phyloP scores from a whole-genome alignment of 805 yeast species.

The Isabelozyma heimii region DNA sequence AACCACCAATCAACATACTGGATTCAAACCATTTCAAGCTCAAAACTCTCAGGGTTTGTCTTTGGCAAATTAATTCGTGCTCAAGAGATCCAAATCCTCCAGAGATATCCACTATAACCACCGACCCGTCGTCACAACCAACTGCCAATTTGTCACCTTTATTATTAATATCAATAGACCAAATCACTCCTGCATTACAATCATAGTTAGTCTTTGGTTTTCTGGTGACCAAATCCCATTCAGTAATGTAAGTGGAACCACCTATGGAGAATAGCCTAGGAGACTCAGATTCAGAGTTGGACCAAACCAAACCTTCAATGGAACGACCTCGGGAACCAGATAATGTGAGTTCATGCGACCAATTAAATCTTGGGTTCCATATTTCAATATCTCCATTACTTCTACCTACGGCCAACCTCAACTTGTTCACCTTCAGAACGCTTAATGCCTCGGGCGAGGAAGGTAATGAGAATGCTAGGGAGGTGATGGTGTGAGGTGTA shows the following conservation, averaged over 20 bases:
- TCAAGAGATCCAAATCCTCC: slow-evolving; percentile 86
- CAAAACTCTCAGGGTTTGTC: slow-evolving; percentile 81
- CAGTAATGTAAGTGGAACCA: slow-evolving; percentile 87
- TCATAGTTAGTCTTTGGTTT: slow-evolving; percentile 73
- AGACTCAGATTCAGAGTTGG: slow-evolving; percentile 42
- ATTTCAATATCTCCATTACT: slow-evolving; percentile 93
- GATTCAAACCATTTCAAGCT: slow-evolving; percentile 73
- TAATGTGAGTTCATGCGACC: slow-evolving; percentile 73
- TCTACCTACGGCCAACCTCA: slow-evolving; percentile 87
- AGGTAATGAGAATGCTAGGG: slow-evolving; percentile 70
- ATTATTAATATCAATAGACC: slow-evolving; percentile 76
- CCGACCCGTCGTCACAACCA: slow-evolving; percentile 95
- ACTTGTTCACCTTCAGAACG: slow-evolving; percentile 39
- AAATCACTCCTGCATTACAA: slow-evolving; percentile 89
- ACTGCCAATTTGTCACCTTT: slow-evolving; percentile 68
- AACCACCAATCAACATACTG: slow-evolving; percentile 78
- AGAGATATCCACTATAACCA: slow-evolving; percentile 76
- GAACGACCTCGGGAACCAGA: slow-evolving; percentile 82
- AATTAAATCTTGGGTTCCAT: slow-evolving; percentile 82
- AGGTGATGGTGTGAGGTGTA: slow-evolving; percentile 79
- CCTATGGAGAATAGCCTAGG: slow-evolving; percentile 88
- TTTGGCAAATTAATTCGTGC: slow-evolving; percentile 69
- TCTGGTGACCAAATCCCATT: slow-evolving; percentile 83
- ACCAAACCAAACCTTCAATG: slow-evolving; percentile 88
- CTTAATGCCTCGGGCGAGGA: slow-evolving; percentile 44